Base-by-base conservation (phyloP, 163 green algal genomes). In the Scenedesmus sp. region DNA sequence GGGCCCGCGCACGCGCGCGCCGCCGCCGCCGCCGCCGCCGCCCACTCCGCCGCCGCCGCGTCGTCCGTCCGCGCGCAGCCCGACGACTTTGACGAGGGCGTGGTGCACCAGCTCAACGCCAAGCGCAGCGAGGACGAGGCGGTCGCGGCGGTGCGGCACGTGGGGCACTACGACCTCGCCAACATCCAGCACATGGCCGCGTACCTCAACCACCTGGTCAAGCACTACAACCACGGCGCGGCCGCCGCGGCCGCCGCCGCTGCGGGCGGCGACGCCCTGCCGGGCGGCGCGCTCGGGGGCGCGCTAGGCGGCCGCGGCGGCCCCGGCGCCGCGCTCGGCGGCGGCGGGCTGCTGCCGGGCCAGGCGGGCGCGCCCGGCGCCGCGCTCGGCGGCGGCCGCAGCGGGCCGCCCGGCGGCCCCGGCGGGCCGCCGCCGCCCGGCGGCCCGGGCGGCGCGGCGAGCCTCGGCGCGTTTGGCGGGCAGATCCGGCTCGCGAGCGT, bases 11-110 rank as follows among this genome's bases (percentile, higher is more conserved):
- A 57, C n/a, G n/a, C n/a, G 6, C 9, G 5, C 53, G 24, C 14
- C 10, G 53, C 53, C 14, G 53, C 50, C 63, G 20, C 48, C 15
- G 26, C 17, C 42, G n/a, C 14, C 9, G n/a, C 14, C 42, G n/a
- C 29, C n/a, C n/a, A 28, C 9, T 5, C 57, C 57, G 14, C 18
- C 42, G 17, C n/a, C 31, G n/a, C 28, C 42, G 57, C 57, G 39
- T 17, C 53, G 31, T 33, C 47, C n/a, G 63, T 34, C 20, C 48
- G 29, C 31, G 47, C 44, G 47, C 78, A 87, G 83, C 3, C 47
- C 18, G 86, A 90, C 26, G 80, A 90, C 54, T 90, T 90, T 85
- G 86, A 90, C 63, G 86, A 90, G 29, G 86, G 86, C 9, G 86
- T 90, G 50, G 45, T 90, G 22, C 79, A 89, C 65, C 86, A 90